Evolutionary conservation across 2,329 filamentous ascomycete species (phyloP).

Genomic region (Cladosporium sp.): DNA sequence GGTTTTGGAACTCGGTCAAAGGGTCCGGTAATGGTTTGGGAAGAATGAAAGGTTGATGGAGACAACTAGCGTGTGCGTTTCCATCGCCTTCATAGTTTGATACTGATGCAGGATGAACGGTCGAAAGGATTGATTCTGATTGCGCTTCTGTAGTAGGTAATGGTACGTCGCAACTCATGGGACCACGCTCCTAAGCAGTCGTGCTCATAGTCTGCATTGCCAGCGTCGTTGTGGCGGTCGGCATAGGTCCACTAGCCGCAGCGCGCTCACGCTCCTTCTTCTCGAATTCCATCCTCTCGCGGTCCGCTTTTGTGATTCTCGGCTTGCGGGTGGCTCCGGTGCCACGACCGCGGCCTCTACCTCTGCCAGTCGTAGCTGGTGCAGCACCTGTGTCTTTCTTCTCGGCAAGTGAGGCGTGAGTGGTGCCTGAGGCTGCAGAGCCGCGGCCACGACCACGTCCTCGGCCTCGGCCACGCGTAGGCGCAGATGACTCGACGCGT

Average conservation of each 20-base stretch:
- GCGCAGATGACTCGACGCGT: slow-evolving; percentile 26
- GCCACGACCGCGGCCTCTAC: slow-evolving; percentile 63
- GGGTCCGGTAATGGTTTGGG: not conserved
- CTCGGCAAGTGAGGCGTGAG: slow-evolving; percentile 27
- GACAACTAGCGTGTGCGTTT: not conserved
- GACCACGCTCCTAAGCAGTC: slow-evolving; percentile 4
- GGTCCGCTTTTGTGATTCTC: slow-evolving; percentile 80
- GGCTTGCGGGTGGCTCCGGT: slow-evolving; percentile 73
- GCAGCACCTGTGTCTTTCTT: slow-evolving; percentile 20
- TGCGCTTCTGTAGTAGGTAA: not conserved
- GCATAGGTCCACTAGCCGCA: slow-evolving; percentile 22
- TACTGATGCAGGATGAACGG: too few relatives aligned
- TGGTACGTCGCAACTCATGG: not conserved
- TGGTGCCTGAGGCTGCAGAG: slow-evolving; percentile 33
- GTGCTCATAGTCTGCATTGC: slow-evolving; percentile 10
- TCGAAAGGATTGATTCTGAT: too few relatives aligned
- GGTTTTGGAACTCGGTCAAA: not conserved
- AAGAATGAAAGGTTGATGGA: not conserved
- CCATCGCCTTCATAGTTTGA: too few relatives aligned
- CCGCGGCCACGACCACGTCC: slow-evolving; percentile 54
- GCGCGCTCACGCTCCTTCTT: slow-evolving; percentile 68
- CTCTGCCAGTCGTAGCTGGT: slow-evolving; percentile 37
- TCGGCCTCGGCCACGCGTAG: slow-evolving; percentile 38
- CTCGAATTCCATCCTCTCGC: slow-evolving; percentile 74
- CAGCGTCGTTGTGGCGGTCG: slow-evolving; percentile 1